Base-by-base conservation (phyloP, 768 basidiomycete genomes). In the Artomyces pyxidatus region DNA sequence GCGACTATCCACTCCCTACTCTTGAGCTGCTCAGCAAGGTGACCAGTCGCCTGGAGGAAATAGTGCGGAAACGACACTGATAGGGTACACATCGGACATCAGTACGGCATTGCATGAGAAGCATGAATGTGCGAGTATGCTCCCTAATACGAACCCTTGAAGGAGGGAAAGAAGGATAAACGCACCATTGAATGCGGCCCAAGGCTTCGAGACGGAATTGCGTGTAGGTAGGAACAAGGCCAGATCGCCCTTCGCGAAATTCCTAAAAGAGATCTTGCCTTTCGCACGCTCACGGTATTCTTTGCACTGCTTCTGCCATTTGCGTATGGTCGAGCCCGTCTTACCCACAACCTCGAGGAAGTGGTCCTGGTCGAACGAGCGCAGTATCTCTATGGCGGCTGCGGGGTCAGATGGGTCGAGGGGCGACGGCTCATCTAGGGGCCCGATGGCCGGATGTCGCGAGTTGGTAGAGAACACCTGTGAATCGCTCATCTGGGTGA, bases 121-220 rank as follows among this genome's bases (percentile, higher is more conserved):
- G 14, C 42, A 25, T 23, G 25, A 29, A 26, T 30, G 12, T 21
- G 25, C 6, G 28, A 38, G 10, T 37, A 23, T 28, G 42, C n/a
- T 16, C 39, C 7, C 9, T 39, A 47, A 53, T 21, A 38, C n/a
- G n/a, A n/a, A n/a, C 27, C 3, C 16, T 6, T n/a, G 16, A 7
- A n/a, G 30, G 19, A 17, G 17, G 37, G 17, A 37, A 5, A 41
- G 23, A 7, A 21, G 5, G 10, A 6, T 1, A 22, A 12, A 43
- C 81, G 58, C 62, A 92, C 93, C 88, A 66, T 98, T 99, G 69
- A 98, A 99, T 9, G 96, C 96, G 21, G 95, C 96, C 95, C 96
- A 99, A 1, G 91, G 88, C 63, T 88, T 91, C 37, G 87, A 85
- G 6, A 89, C 79, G 25, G 92, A 91, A 65, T 97, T 97, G 41